Conservation (phyloP, 169 alveolate species). For the Plasmodium billcollinsi region DNA sequence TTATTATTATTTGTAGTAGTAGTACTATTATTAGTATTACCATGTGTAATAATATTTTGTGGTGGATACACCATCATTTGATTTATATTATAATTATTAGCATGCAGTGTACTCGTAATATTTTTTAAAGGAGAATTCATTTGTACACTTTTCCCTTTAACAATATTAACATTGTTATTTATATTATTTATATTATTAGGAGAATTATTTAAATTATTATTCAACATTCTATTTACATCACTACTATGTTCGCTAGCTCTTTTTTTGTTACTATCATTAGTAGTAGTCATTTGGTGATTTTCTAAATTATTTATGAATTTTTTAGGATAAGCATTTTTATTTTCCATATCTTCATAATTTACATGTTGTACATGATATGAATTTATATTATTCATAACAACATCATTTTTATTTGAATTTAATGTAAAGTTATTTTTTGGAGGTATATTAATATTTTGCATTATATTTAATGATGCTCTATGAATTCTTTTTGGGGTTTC, state of each 20-base stretch:
- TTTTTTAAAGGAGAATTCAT: neutral
- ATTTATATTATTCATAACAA: constrained; percentile 13
- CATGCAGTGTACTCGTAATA: neutral
- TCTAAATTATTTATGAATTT: neutral
- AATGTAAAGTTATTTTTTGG: constrained; percentile 9
- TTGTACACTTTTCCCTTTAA: constrained; percentile 8
- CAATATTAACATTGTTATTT: constrained; percentile 20
- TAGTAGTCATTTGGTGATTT: constrained; percentile 5
- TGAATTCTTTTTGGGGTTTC: neutral
- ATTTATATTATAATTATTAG: constrained; percentile 22
- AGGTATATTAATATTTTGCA: constrained; percentile 30
- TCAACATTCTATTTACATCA: constrained; percentile 11
- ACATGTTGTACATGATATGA: constrained; percentile 17
- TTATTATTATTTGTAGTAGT: neutral
- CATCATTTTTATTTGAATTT: constrained; percentile 25
- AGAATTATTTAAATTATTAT: constrained; percentile 7
- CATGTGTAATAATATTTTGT: neutral
- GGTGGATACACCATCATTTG: neutral
- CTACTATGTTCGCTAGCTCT: constrained; percentile 9
- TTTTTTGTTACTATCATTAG: constrained; percentile 2
- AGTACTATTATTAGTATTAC: neutral
- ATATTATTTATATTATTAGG: constrained; percentile 13
- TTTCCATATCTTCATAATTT: constrained; percentile 17
- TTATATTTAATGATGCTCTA: constrained; percentile 14
- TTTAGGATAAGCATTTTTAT: neutral